Base-by-base conservation (phyloP, 192 early-diverging fungal genomes). In the Backusella parvicylindrica region DNA sequence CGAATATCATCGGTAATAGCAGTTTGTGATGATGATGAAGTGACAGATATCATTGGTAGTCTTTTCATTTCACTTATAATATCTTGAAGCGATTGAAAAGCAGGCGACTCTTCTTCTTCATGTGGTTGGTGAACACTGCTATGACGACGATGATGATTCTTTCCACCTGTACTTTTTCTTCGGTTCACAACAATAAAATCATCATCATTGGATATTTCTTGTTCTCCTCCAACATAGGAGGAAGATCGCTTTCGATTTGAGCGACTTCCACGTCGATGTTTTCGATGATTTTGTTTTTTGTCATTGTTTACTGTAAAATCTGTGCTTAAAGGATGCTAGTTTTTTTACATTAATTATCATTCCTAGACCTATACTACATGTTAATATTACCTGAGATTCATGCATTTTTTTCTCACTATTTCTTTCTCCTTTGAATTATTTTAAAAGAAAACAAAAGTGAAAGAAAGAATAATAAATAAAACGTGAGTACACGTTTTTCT, bases 31-130 rank as follows among this genome's bases (percentile, higher is more conserved):
- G 4, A 8, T 13, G 53, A 23, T 3, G 53, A 23, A 12, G 68
- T 70, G 32, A 38, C 36, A 9, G 66, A 68, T 11, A 68, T 36
- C n/a, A 12, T 36, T 21, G 66, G 66, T 9, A 70, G 38, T 47
- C 68, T 40, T 47, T 70, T 70, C 40, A 70, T 70, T 13, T 70
- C 68, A 70, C 26, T 35, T 21, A 70, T 70, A 16, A 75, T 75
- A 21, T 75, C 74, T 41, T 68, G 66, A 9, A 75, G 38, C 28
- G 74, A 75, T 18, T 75, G 65, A 18, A 75, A 69, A 3, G 74
- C 74, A 21, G 66, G 65, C 18, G 74, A 69, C 32, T 74, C 64
- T 40, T 66, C 38, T 12, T 66, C 72, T n/a, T 64, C 16, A 9
- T 64, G n/a, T n/a, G n/a, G 36, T 11, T 43, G 11, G 3, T 56